Percentiles rank a stretch among this genome's conserved stretches.
phyloP scores from a whole-genome alignment of 345 rosid genomes.

The Salix brachista region DNA sequence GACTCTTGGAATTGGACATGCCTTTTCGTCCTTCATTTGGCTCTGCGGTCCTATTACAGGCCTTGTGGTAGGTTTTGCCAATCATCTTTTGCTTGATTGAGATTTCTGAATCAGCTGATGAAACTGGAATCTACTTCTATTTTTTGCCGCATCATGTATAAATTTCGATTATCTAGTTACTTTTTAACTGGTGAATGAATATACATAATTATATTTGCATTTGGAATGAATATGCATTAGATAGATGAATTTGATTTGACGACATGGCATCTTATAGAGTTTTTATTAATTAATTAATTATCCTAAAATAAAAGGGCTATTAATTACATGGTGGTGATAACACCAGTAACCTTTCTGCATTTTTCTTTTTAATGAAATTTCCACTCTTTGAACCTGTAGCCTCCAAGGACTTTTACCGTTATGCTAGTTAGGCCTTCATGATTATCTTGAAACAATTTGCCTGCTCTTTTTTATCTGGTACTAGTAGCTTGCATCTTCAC shows the following conservation, averaged over 20 bases:
- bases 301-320: background rate
- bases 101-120: background rate
- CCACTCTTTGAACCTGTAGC: background rate
- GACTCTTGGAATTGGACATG: constrained; percentile 92
- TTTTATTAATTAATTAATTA: background rate
- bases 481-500: background rate
- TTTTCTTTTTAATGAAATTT: background rate
- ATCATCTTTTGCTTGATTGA: background rate
- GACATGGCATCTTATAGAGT: background rate
- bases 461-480: background rate
- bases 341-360: too few species aligned
- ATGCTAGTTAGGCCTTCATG: background rate
- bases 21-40: constrained; percentile 98
- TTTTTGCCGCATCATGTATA: background rate
- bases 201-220: background rate
- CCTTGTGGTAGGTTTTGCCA: constrained; percentile 74
- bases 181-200: background rate
- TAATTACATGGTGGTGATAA: too few species aligned
- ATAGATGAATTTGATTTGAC: background rate
- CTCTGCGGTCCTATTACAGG: constrained; percentile 97
- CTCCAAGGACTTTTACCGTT: background rate
- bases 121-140: background rate
- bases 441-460: background rate
- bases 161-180: background rate
- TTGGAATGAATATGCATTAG: background rate